These are phyloP conservation scores for Solanum paucissectum DNA, from an alignment of 257 asterid genomes.

Conservation along the genomic window DNA sequence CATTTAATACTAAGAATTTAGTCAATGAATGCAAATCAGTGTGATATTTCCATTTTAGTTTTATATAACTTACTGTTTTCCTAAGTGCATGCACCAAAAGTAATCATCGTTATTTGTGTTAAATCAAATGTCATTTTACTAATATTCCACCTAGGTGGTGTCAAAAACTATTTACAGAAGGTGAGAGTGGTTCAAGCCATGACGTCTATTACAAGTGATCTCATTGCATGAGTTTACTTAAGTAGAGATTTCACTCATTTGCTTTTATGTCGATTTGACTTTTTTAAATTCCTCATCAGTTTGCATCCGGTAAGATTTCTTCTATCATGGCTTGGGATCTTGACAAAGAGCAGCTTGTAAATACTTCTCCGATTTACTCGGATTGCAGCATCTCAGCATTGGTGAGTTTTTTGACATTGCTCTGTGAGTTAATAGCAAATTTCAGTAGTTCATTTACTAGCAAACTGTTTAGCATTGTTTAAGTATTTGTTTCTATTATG, in stretches of 20 bases:
- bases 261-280: not conserved
- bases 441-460: not conserved
- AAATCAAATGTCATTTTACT: not conserved
- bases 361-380: constrained; percentile 53
- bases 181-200: not conserved
- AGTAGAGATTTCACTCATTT: not conserved
- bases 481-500: not conserved
- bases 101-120: not conserved
- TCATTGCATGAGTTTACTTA: not conserved
- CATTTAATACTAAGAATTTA: not conserved
- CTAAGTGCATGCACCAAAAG: not conserved
- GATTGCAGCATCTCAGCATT: constrained; percentile 77
- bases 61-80: not conserved
- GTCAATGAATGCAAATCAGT: not conserved
- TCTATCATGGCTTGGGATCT: constrained; percentile 93
- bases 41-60: not conserved
- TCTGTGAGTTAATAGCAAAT: not conserved
- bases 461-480: not conserved
- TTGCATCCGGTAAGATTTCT: constrained; percentile 78
- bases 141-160: not conserved
- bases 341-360: constrained; percentile 88
- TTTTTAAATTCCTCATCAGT: constrained; percentile 30
- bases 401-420: constrained; percentile 37
- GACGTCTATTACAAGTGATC: not conserved
- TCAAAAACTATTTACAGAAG: not conserved